Evolutionary conservation across 1,139 yeast species (phyloP).

Genomic region (Protomyces inouyei): DNA sequence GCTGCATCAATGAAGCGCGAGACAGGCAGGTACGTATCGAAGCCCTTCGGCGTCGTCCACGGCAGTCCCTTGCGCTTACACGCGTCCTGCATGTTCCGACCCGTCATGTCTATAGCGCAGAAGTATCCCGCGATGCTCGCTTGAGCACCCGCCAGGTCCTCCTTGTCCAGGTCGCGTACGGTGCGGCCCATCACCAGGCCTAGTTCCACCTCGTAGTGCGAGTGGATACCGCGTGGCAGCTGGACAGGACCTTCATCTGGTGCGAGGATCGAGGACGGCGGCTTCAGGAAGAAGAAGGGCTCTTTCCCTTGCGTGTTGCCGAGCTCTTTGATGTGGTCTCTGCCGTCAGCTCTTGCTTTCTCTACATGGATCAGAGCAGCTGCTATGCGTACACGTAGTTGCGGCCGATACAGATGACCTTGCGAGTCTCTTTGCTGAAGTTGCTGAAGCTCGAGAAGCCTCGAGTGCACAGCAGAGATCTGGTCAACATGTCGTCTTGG

Average conservation of each 20-base stretch:
- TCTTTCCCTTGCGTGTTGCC: conserved; percentile 67
- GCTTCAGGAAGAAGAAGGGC: conserved; percentile 91
- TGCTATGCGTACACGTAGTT: conserved; percentile 49
- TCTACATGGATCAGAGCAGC: neutral
- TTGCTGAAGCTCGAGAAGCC: neutral
- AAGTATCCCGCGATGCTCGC: conserved; percentile 81
- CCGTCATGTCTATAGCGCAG: conserved; percentile 87
- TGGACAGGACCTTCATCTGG: conserved; percentile 71
- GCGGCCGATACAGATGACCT: conserved; percentile 90
- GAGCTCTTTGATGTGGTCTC: conserved; percentile 86
- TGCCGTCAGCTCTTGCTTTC: conserved; percentile 38
- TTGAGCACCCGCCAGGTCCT: conserved; percentile 47
- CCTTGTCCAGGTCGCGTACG: conserved; percentile 57
- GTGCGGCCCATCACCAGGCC: conserved; percentile 68
- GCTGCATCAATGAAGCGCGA: conserved; percentile 57
- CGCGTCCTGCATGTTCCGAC: conserved; percentile 90
- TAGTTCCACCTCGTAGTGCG: conserved; percentile 90
- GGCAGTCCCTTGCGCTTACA: conserved; percentile 94
- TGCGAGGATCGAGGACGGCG: conserved; percentile 46
- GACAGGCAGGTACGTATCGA: conserved; percentile 88
- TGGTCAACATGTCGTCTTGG: neutral
- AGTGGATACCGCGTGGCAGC: conserved; percentile 73
- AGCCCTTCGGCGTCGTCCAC: conserved; percentile 95
- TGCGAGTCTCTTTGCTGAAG: conserved; percentile 41
- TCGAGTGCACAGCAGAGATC: neutral